These are phyloP conservation scores for Lactarius pseudohatsudake DNA, from an alignment of 768 basidiomycete genomes.

Conservation along the genomic window DNA sequence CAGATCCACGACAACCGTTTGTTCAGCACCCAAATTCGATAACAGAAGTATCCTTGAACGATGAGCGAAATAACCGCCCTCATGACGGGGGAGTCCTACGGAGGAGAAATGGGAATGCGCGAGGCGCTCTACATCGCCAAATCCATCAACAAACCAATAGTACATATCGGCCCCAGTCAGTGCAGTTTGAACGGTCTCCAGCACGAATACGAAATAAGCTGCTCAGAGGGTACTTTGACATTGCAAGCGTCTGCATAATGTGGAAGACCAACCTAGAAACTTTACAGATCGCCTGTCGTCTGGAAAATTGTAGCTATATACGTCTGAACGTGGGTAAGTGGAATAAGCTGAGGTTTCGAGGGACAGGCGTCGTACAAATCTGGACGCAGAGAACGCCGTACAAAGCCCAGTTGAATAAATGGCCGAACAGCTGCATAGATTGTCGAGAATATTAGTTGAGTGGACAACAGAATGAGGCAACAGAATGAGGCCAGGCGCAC, in stretches of 20 bases:
- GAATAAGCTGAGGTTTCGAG: not conserved
- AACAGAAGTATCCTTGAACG: conserved; percentile 2
- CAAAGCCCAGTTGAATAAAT: not conserved
- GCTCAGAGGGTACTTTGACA: not conserved
- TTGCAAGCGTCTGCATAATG: not conserved
- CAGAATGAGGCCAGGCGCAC: not conserved
- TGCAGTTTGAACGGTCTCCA: not conserved
- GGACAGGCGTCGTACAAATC: not conserved
- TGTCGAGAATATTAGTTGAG: not conserved
- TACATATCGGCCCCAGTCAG: not conserved
- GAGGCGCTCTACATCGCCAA: not conserved
- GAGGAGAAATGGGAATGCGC: not conserved
- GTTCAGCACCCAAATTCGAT: not conserved
- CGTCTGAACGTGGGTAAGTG: not conserved
- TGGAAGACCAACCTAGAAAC: not conserved
- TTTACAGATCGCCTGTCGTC: not conserved
- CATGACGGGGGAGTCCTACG: not conserved
- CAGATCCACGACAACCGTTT: not conserved
- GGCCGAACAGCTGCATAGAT: not conserved
- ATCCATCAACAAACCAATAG: not conserved
- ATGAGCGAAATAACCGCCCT: not conserved
- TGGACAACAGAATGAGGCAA: not conserved
- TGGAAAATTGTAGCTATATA: not conserved
- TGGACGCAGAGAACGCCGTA: conserved; percentile 9
- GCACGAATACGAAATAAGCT: not conserved